phyloP scores from a whole-genome alignment of 495 filamentous ascomycete genomes.

The Gamarada debralockiae region DNA sequence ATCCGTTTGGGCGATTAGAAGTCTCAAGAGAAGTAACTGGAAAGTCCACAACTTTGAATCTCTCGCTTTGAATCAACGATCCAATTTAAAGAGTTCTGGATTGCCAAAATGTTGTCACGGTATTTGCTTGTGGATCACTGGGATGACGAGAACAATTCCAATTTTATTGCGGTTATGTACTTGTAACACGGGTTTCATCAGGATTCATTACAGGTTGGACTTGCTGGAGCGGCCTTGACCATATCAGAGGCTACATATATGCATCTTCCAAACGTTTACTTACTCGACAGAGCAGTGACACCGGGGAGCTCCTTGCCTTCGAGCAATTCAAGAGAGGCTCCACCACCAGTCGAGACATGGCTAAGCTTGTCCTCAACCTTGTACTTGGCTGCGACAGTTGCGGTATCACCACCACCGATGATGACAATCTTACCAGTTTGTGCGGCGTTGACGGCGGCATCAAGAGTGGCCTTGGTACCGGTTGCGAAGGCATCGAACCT shows the following conservation, averaged over 20 bases:
- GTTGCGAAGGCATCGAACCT: slow-evolving; percentile 89
- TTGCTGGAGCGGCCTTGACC: slow-evolving; percentile 25
- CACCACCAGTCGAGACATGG: slow-evolving; percentile 96
- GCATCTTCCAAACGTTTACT: slow-evolving; percentile 41
- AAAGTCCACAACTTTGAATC: too few relatives aligned
- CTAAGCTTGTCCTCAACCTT: slow-evolving; percentile 92
- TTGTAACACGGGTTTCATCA: slow-evolving; percentile 12
- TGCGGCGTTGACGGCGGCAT: slow-evolving; percentile 77
- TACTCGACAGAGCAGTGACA: slow-evolving; percentile 91
- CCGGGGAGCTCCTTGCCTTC: slow-evolving; percentile 97
- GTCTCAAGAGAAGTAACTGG: too few relatives aligned
- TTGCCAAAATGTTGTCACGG: too few relatives aligned
- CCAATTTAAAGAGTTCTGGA: too few relatives aligned
- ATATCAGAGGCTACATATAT: slow-evolving; percentile 24
- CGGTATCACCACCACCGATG: slow-evolving; percentile 97
- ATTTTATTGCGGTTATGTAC: slow-evolving; percentile 19
- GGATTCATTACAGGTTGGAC: slow-evolving; percentile 23
- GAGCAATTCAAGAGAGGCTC: slow-evolving; percentile 90
- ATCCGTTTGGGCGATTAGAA: too few relatives aligned
- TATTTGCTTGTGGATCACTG: too few relatives aligned
- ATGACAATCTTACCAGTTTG: slow-evolving; percentile 87
- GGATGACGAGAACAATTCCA: slow-evolving; percentile 15
- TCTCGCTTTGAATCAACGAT: too few relatives aligned
- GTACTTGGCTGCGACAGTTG: slow-evolving; percentile 97
- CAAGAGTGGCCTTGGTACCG: slow-evolving; percentile 85